phyloP scores from a whole-genome alignment of 1,284 basidiomycete genomes.

The Apiotrichum laibachii region DNA sequence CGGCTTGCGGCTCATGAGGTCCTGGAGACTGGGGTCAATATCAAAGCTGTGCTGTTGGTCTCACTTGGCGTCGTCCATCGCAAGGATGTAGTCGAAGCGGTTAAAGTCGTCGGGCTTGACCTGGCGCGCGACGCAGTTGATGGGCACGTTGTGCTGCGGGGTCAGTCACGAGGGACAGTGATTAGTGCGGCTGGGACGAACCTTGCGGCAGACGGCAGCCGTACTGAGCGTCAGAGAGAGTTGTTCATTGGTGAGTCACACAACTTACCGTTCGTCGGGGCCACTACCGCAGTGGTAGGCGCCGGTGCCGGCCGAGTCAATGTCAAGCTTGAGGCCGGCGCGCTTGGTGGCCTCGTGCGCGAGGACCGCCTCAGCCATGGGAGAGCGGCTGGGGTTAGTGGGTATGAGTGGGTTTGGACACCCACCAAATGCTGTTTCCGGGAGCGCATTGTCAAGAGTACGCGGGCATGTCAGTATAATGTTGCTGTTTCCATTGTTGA shows the following conservation, averaged over 20 bases:
- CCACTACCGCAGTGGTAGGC: conserved; percentile 52
- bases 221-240: conserved; percentile 35
- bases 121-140: conserved; percentile 51
- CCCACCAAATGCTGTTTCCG: conserved; percentile 34
- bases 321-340: conserved; percentile 30
- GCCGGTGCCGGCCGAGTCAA: conserved; percentile 52
- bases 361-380: conserved; percentile 53
- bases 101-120: conserved; percentile 46
- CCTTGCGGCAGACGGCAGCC: conserved; percentile 49
- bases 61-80: conserved; percentile 51
- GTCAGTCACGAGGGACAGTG: background rate
- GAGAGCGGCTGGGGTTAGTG: conserved; percentile 37
- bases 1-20: conserved; percentile 43
- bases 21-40: conserved; percentile 45
- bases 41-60: conserved; percentile 16
- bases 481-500: too few relatives aligned
- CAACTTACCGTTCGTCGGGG: conserved; percentile 45
- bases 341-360: conserved; percentile 36
- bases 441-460: background rate
- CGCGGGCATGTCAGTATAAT: too few relatives aligned
- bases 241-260: too few relatives aligned
- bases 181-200: conserved; percentile 8
- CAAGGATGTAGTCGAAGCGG: conserved; percentile 54
- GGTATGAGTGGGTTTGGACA: background rate
- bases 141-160: conserved; percentile 33